Base-by-base conservation (phyloP, 1,139 yeast genomes). In the Suhomyces yuchorum region DNA sequence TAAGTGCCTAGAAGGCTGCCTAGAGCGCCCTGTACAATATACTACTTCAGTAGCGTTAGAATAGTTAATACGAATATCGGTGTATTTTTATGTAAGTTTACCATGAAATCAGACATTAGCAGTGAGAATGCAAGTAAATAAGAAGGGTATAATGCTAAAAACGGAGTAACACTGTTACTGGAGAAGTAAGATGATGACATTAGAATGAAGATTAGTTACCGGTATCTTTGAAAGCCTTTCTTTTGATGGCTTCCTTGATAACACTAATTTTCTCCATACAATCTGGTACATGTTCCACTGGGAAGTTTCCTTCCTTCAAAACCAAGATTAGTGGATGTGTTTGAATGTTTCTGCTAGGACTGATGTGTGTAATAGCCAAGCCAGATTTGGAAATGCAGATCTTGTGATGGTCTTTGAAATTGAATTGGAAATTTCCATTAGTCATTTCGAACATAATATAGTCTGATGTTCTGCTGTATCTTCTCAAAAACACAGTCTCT, bases 401-500 rank as follows among this genome's bases (percentile, higher is more conserved):
- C 69, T 93, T 93, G 68, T 87, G 92, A 63, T 93, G 99, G 69
- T 93, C 99, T 62, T 87, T 87, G 69, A 93, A 93, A 68, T 93
- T 93, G 71, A 91, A 91, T 67, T 93, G 99, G 68, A 87, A 83
- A 42, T 90, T 85, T 18, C 97, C 97, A 63, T 91, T 90, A 62
- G 96, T 89, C 74, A 93, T 73, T 66, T 90, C 96, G 71, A 95
- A 93, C 96, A 92, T 87, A 49, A 91, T 90, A 65, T 81, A 89
- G 51, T 84, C 85, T 46, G 84, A 78, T 49, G 86, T 84, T 66
- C 97, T 81, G 44, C 91, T 81, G 65, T 87, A 89, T 62, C 96
- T 80, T 71, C 95, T 83, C 58, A 91, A 77, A 62, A 87, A 88
- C 11, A 85, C 84, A 57, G 82, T 83, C 58, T 84, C 87, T 56